These are phyloP conservation scores for Aspergillus fructus DNA, from an alignment of 2,329 filamentous ascomycete species.

Conservation along the genomic window DNA sequence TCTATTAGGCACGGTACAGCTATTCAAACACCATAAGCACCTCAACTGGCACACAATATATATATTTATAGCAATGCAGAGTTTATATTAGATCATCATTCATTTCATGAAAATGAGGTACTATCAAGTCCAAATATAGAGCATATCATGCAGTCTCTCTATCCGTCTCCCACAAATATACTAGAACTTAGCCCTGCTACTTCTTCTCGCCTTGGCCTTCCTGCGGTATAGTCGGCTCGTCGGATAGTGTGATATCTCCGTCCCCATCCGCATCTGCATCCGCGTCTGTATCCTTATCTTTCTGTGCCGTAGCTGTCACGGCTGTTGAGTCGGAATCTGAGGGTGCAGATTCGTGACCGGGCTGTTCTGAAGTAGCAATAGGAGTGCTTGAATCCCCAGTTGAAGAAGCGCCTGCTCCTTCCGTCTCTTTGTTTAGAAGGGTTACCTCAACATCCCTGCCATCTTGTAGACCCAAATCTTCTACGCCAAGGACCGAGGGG, in stretches of 20 bases:
- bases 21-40: too few species aligned
- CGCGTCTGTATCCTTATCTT: constrained; percentile 10
- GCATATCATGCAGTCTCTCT: not conserved
- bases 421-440: constrained; percentile 25
- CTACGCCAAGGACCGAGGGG: constrained; percentile 78
- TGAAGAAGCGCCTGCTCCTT: constrained; percentile 1
- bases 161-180: not conserved
- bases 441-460: constrained; percentile 47
- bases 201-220: constrained; percentile 1
- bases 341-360: constrained; percentile 6
- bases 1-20: too few species aligned
- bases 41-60: too few species aligned
- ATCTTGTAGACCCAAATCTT: constrained; percentile 78
- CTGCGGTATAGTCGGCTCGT: constrained; percentile 20
- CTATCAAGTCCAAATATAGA: constrained; percentile 5
- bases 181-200: not conserved
- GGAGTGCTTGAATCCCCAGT: not conserved
- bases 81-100: constrained; percentile 17
- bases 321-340: constrained; percentile 7
- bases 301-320: not conserved
- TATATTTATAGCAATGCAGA: constrained; percentile 1
- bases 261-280: constrained; percentile 26
- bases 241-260: constrained; percentile 41
- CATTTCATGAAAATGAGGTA: constrained; percentile 10
- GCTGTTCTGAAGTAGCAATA: not conserved